These are phyloP conservation scores for Crithidia sp. DNA, from an alignment of 208 protist genomes.

Conservation along the genomic window DNA sequence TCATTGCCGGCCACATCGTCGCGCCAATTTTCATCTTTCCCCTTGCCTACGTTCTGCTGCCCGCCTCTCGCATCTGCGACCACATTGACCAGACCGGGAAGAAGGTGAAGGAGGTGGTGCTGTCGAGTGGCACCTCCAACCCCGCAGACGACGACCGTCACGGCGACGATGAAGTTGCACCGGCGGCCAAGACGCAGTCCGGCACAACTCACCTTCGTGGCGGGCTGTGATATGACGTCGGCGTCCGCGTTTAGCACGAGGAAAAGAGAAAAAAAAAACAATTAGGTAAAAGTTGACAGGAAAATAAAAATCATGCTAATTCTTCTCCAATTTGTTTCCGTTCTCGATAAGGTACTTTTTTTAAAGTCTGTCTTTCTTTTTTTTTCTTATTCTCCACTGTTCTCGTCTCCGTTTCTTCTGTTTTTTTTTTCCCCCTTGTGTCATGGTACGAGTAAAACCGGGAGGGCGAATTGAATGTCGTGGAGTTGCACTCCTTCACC, in stretches of 20 bases:
- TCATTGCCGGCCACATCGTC: constrained; percentile 60
- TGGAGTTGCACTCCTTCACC: too few species aligned
- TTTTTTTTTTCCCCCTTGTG: too few species aligned
- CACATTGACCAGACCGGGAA: constrained; percentile 30
- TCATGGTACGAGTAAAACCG: too few species aligned
- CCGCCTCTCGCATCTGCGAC: constrained; percentile 49
- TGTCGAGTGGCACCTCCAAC: background rate
- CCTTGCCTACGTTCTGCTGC: constrained; percentile 52
- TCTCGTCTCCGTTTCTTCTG: too few species aligned
- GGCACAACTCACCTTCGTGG: background rate
- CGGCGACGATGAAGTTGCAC: background rate
- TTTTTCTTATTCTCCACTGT: background rate
- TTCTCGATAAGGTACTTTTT: background rate
- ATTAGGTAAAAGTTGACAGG: too few species aligned
- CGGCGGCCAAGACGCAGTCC: background rate
- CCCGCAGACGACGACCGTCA: background rate
- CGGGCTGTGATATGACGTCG: background rate
- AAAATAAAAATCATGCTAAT: background rate
- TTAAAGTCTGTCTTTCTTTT: background rate
- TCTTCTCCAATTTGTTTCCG: background rate
- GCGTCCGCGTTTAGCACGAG: background rate
- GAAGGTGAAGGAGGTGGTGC: constrained; percentile 1
- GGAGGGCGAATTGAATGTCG: too few species aligned
- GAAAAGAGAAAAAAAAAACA: background rate
- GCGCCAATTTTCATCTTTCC: constrained; percentile 57